These are phyloP conservation scores for Microcyclospora tardicrescens DNA, from an alignment of 2,329 filamentous ascomycete genomes.

Conservation along the genomic window DNA sequence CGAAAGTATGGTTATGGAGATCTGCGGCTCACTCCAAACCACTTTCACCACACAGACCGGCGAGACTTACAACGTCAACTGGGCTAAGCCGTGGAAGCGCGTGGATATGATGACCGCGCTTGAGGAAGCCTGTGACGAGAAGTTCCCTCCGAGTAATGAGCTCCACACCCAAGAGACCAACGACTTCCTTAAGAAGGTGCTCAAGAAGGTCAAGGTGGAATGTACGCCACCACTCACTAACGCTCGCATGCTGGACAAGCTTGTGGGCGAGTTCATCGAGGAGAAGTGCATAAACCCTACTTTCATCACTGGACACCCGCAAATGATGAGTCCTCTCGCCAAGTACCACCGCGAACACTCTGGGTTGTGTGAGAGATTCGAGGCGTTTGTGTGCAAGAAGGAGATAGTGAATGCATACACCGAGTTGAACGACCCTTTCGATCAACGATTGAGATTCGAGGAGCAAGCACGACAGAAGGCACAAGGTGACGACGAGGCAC, in stretches of 20 bases:
- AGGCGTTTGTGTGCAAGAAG: conserved; percentile 94
- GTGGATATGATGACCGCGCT: conserved; percentile 93
- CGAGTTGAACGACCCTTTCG: conserved; percentile 93
- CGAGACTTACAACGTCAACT: conserved; percentile 84
- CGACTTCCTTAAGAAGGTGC: conserved; percentile 68
- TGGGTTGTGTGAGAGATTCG: conserved; percentile 91
- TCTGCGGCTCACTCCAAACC: conserved; percentile 50
- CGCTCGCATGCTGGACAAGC: conserved; percentile 88
- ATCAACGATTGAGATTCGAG: conserved; percentile 82
- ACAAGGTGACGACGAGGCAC: conserved; percentile 93
- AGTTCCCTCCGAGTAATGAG: conserved; percentile 79
- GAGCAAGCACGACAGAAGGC: conserved; percentile 94
- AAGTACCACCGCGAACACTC: conserved; percentile 77
- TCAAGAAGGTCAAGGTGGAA: conserved; percentile 83
- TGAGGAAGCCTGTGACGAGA: conserved; percentile 80
- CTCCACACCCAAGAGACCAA: conserved; percentile 83
- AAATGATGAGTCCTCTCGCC: conserved; percentile 86
- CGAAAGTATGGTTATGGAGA: conserved; percentile 72
- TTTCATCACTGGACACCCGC: conserved; percentile 70
- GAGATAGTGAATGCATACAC: conserved; percentile 96
- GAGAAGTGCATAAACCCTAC: conserved; percentile 87
- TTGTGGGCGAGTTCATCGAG: conserved; percentile 85
- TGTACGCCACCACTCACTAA: conserved; percentile 87
- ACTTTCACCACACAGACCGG: conserved; percentile 76
- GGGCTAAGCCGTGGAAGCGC: conserved; percentile 84